Conservation (phyloP, 805 yeast genomes). For the Saccharomycopsis microspora region DNA sequence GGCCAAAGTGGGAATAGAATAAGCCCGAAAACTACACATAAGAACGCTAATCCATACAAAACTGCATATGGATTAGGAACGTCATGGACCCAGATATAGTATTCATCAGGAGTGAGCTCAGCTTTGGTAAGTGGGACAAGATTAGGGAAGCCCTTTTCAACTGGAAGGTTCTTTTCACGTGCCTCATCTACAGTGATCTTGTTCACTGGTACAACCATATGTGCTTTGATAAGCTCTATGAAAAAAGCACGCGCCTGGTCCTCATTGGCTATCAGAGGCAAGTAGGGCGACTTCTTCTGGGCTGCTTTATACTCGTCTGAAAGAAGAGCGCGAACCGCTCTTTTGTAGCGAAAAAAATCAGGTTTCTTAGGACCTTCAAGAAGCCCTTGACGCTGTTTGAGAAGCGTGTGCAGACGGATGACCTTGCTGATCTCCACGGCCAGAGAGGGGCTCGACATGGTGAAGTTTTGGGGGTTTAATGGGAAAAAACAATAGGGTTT, state of each 20-base stretch:
- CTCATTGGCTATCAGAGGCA: constrained; percentile 39
- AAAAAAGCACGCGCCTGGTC: constrained; percentile 52
- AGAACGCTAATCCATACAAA: constrained; percentile 51
- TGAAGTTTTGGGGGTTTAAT: constrained; percentile 30
- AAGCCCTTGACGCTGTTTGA: constrained; percentile 79
- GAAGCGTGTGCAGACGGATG: constrained; percentile 48
- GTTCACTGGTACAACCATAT: constrained; percentile 62
- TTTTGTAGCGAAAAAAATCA: constrained; percentile 80
- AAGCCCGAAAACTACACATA: constrained; percentile 50
- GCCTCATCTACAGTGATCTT: constrained; percentile 65
- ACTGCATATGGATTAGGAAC: constrained; percentile 51
- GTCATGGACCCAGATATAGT: constrained; percentile 75
- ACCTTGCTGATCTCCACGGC: constrained; percentile 63
- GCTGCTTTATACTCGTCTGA: constrained; percentile 57
- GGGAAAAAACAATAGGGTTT: neutral
- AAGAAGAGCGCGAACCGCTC: constrained; percentile 68
- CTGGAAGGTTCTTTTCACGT: constrained; percentile 39
- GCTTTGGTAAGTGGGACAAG: constrained; percentile 47
- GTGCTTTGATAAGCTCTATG: constrained; percentile 57
- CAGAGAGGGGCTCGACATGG: neutral
- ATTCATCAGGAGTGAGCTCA: constrained; percentile 48
- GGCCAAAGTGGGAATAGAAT: constrained; percentile 96
- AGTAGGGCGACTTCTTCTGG: constrained; percentile 34
- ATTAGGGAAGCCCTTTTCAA: constrained; percentile 46
- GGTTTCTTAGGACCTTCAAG: constrained; percentile 43